Evolutionary conservation across 768 basidiomycete species (phyloP), one percentile per base, ranked within the genome.

Genomic region (Boletus fagicola): DNA sequence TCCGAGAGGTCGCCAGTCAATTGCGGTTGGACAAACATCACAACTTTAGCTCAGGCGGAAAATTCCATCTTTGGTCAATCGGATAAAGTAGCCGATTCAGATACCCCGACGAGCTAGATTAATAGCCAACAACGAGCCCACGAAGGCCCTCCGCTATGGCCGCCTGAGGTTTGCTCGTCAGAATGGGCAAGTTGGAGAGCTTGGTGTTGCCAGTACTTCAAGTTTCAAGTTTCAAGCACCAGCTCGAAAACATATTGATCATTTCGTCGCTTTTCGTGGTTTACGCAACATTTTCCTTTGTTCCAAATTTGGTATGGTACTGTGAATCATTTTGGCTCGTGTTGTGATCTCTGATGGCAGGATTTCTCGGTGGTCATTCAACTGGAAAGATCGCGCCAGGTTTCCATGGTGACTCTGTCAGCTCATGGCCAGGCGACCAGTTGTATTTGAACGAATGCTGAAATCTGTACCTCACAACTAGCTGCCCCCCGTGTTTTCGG

Each of bases 361-460:
- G 53, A 12, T 38, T 12, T 30, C 26, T 35, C 3, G 36, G 30
- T 22, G 39, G 10, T 40, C 24, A 39, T 56, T 57, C 39, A 15
- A 28, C 24, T 36, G 31, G 18, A 51, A 56, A 31, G 39, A 16
- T 43, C 10, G 24, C 35, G 16, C 22, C 55, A 51, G 45, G 64
- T 65, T 64, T 47, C 65, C 42, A 65, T 67, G 62, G 65, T 47
- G 39, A 67, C 54, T 30, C 12, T 24, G n/a, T 4, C 33, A 56
- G 10, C 20, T 26, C 35, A 52, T 44, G 18, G n/a, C n/a, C n/a
- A n/a, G 47, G 10, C 24, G 13, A 28, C 10, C 16, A 35, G 20
- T 33, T 31, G 31, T 53, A 62, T 40, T 38, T 42, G 44, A 48
- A 31, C 28, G 10, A 49, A 30, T 42, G 22, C 51, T 40, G 24